phyloP scores from a whole-genome alignment of 257 asterid genomes.

The Ballota nigra region DNA sequence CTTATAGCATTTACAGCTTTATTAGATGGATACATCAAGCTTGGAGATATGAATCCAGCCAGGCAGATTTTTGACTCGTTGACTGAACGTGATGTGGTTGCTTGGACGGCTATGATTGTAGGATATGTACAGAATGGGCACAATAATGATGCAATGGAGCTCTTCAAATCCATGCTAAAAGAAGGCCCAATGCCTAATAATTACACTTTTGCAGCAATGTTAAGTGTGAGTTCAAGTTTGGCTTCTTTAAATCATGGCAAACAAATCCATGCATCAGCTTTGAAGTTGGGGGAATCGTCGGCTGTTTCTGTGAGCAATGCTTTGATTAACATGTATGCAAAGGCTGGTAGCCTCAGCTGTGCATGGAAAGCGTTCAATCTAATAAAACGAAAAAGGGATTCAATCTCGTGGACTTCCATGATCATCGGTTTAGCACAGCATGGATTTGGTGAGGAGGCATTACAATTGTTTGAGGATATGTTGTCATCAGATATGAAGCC shows the following conservation, averaged over 20 bases:
- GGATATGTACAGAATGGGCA: constrained; percentile 71
- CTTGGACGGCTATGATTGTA: constrained; percentile 92
- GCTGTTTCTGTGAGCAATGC: constrained; percentile 77
- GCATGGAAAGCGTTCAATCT: constrained; percentile 50
- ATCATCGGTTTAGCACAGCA: constrained; percentile 83
- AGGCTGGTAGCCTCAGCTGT: constrained; percentile 59
- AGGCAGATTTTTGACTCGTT: constrained; percentile 67
- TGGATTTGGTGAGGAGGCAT: constrained; percentile 73
- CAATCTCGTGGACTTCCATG: constrained; percentile 89
- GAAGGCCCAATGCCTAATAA: constrained; percentile 65
- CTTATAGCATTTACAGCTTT: constrained; percentile 76
- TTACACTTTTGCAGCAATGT: constrained; percentile 75
- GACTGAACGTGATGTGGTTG: constrained; percentile 70
- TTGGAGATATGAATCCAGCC: constrained; percentile 77
- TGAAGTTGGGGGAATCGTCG: constrained; percentile 50
- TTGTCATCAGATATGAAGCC: constrained; percentile 49
- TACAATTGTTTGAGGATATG: constrained; percentile 65
- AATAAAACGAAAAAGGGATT: constrained; percentile 43
- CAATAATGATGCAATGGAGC: constrained; percentile 56
- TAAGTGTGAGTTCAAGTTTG: constrained; percentile 62
- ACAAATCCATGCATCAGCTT: constrained; percentile 69
- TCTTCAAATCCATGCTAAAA: constrained; percentile 57
- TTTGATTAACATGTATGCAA: constrained; percentile 78
- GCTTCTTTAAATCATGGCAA: constrained; percentile 79
- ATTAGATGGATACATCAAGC: constrained; percentile 75